These are phyloP conservation scores for Paraphaeosphaeria sporulosa DNA, from an alignment of 2,329 filamentous ascomycete genomes.

Conservation along the genomic window DNA sequence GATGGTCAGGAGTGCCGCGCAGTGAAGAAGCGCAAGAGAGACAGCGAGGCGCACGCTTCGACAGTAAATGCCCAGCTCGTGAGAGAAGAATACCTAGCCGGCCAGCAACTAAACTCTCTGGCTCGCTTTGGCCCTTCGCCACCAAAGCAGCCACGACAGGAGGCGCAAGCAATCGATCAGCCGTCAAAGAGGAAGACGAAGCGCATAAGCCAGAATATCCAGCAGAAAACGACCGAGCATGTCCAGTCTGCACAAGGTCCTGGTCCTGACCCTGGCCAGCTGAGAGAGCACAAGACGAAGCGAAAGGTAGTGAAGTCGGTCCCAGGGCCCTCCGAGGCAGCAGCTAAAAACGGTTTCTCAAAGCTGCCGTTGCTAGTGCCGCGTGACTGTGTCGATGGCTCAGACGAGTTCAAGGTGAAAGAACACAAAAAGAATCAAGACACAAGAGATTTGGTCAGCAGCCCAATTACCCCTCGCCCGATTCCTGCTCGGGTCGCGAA, in stretches of 20 bases:
- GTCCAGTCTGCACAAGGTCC: background rate
- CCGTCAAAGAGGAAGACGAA: slow-evolving; percentile 16
- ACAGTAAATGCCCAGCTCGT: background rate
- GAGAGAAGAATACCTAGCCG: slow-evolving; percentile 13
- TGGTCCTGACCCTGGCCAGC: background rate
- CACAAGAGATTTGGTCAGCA: background rate
- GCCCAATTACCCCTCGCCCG: background rate
- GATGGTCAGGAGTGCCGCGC: background rate
- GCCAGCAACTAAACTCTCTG: slow-evolving; percentile 9
- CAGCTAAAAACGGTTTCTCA: too few relatives aligned
- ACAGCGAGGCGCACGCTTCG: slow-evolving; percentile 4
- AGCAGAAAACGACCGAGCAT: background rate
- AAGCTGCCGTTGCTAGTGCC: background rate
- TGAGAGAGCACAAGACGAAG: slow-evolving; percentile 9
- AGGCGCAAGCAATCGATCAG: background rate
- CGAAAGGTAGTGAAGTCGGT: slow-evolving; percentile 1
- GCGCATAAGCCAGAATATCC: slow-evolving; percentile 10
- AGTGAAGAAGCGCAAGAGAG: slow-evolving; percentile 21
- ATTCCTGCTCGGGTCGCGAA: background rate
- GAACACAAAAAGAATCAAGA: slow-evolving; percentile 6
- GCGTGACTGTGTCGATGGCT: background rate
- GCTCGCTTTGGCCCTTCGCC: slow-evolving; percentile 1
- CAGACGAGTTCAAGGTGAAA: slow-evolving; percentile 10
- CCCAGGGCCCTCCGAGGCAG: background rate
- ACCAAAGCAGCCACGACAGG: background rate